These are phyloP conservation scores for Boletus rubropictus DNA, from an alignment of 768 basidiomycete genomes.

Conservation along the genomic window DNA sequence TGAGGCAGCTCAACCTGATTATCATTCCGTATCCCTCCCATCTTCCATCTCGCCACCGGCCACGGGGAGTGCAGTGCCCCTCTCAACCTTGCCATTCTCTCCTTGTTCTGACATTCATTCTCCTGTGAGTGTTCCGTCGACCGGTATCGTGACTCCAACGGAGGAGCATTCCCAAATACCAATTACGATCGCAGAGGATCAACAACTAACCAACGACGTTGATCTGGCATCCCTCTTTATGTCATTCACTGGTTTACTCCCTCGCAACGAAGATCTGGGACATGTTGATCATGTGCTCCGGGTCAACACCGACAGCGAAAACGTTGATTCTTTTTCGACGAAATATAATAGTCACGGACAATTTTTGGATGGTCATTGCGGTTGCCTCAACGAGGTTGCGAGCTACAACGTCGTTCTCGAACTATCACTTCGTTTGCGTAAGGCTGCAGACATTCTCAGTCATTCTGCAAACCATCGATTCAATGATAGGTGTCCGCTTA, in stretches of 20 bases:
- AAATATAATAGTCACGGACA: slow-evolving; percentile 15
- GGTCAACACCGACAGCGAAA: neutral
- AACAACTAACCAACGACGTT: slow-evolving; percentile 32
- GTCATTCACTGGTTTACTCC: slow-evolving; percentile 26
- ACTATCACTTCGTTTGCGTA: slow-evolving; percentile 57
- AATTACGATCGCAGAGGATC: slow-evolving; percentile 21
- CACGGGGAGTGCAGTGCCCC: slow-evolving; percentile 25
- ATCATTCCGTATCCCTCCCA: slow-evolving; percentile 13
- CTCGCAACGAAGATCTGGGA: slow-evolving; percentile 11
- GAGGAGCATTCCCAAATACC: slow-evolving; percentile 37
- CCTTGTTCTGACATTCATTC: slow-evolving; percentile 19
- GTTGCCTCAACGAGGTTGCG: slow-evolving; percentile 49
- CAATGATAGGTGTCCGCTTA: slow-evolving; percentile 31
- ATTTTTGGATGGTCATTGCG: slow-evolving; percentile 40
- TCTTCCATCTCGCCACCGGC: slow-evolving; percentile 29
- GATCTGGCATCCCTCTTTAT: slow-evolving; percentile 41
- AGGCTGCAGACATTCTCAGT: slow-evolving; percentile 51
- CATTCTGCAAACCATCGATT: slow-evolving; percentile 39
- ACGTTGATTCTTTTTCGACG: slow-evolving; percentile 5
- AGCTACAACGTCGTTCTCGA: slow-evolving; percentile 58
- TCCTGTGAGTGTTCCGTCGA: slow-evolving; percentile 27
- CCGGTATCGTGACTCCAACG: slow-evolving; percentile 40
- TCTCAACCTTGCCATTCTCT: slow-evolving; percentile 10
- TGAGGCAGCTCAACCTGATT: slow-evolving; percentile 16
- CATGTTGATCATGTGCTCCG: slow-evolving; percentile 6